Base-by-base conservation (phyloP, 768 basidiomycete species). In the Amanita pseudoporphyria region DNA sequence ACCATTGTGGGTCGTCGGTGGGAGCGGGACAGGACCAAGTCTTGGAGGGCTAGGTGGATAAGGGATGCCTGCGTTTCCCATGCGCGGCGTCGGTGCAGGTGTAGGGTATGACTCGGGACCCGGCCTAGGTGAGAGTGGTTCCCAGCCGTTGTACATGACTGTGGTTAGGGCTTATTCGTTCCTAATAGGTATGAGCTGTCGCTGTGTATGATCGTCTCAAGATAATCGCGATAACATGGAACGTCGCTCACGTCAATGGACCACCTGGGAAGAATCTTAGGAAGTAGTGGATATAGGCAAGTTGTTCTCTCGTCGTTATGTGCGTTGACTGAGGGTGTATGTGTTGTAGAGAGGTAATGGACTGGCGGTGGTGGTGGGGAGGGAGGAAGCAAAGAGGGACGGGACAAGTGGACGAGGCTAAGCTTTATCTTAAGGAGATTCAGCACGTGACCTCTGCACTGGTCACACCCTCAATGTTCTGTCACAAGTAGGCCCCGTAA, bases 361-460 rank as follows among this genome's bases (percentile, higher is more conserved):
- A 37, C 9, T 12, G 46, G n/a, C 5, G 22, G 19, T 22, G 33
- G 36, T 38, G 35, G 46, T 47, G 5, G 22, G 19, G 19, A 28
- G 36, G 10, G 31, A 24, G 44, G 16, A 24, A 45, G 24, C 31
- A 31, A n/a, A 9, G 9, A 18, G 30, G 26, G 4, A 14, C 30
- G 16, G 32, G 19, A 18, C 10, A 5, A 22, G 21, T 22, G 45
- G 31, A 26, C 30, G 28, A 46, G 45, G 18, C 32, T 18, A 31
- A 14, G 21, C 22, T 47, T 37, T 47, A 47, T 47, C 35, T 36
- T 33, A 28, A 46, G 30, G 31, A 46, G 33, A 33, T 45, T 35
- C 3, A 9, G 16, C 45, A 47, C 45, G 45, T 47, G 45, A 47
- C 42, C 21, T n/a, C n/a, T n/a, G n/a, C n/a, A n/a, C n/a, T n/a